Evolutionary conservation across 352 stramenopile genomes (phyloP), one percentile per base, ranked within the genome.

Genomic region (Phytophthora citrophthora): DNA sequence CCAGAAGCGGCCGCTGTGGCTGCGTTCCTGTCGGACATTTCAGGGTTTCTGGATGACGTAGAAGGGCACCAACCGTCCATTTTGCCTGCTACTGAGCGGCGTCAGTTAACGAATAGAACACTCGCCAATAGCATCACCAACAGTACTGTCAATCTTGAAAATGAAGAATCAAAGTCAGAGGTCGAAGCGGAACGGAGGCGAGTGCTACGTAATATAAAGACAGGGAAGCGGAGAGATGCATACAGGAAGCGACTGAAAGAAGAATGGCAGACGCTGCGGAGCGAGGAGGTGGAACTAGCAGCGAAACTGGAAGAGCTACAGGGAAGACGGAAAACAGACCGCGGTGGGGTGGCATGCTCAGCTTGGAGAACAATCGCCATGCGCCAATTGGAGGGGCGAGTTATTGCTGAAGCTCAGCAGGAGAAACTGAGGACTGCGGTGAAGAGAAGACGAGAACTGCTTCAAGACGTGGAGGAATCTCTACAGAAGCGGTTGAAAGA

Each of bases 21-120:
- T 9, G 61, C 61, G 9, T 70, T 70, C 54, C 54, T 70, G 54
- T 51, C 47, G 20, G 61, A 70, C 32, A 55, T 70, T 10, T 59
- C 61, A 4, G 24, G n/a, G 12, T 65, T 70, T 11, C 9, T 65
- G 15, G 55, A 65, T 13, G 54, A 65, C 24, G 55, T 65, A 39
- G 38, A 20, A 29, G 59, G 43, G 10, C 15, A 15, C 7, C 26
- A 39, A 40, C 8, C 9, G 34, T 15, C 52, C 41, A 29, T 4
- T 15, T 32, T 23, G 1, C 16, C 16, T 12, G n/a, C 11, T 31
- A 23, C 45, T 47, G 0, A 18, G 50, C 3, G 13, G 4, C 26
- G 13, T 18, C 32, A 41, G 20, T 45, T 64, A 43, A 39, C 46
- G 13, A 6, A 41, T 46, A 52, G 54, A 56, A 61, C 59, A n/a